Evolutionary conservation across 768 basidiomycete genomes (phyloP).

Genomic region (Hygrophorus russula): DNA sequence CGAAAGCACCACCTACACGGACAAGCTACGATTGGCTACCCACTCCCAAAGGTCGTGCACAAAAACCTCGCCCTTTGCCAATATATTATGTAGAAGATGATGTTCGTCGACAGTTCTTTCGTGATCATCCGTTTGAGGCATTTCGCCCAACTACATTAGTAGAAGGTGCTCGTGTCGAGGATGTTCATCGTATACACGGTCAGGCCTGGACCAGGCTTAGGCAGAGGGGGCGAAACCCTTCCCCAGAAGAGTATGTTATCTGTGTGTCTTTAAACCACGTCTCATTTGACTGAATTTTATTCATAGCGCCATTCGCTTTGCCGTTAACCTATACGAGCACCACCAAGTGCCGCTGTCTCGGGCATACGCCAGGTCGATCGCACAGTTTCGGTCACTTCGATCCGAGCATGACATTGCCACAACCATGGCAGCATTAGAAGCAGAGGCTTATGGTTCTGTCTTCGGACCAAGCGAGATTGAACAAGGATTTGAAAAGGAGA

Average conservation of each 20-base stretch:
- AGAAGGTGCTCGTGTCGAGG: conserved; percentile 51
- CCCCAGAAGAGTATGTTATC: conserved; percentile 76
- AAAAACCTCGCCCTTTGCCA: conserved; percentile 37
- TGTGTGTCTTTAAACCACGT: not conserved
- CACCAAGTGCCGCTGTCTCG: conserved; percentile 56
- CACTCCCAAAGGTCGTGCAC: conserved; percentile 18
- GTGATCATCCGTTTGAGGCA: conserved; percentile 93
- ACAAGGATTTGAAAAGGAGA: conserved; percentile 49
- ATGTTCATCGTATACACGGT: conserved; percentile 46
- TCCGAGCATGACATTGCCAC: conserved; percentile 75
- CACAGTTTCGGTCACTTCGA: conserved; percentile 82
- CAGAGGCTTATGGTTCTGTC: conserved; percentile 57
- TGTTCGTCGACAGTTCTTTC: conserved; percentile 84
- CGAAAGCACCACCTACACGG: conserved; percentile 55
- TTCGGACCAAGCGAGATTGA: conserved; percentile 55
- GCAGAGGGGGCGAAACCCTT: conserved; percentile 76
- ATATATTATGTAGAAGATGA: conserved; percentile 79
- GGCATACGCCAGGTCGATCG: conserved; percentile 71
- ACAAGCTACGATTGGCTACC: conserved; percentile 40
- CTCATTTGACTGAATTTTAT: not conserved
- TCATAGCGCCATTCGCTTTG: conserved; percentile 65
- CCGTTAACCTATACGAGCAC: conserved; percentile 62
- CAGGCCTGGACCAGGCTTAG: conserved; percentile 64
- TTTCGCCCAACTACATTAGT: conserved; percentile 71
- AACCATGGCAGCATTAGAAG: conserved; percentile 70